Evolutionary conservation across 2,329 filamentous ascomycete genomes (phyloP).

Genomic region (Aspergillus nomiae): DNA sequence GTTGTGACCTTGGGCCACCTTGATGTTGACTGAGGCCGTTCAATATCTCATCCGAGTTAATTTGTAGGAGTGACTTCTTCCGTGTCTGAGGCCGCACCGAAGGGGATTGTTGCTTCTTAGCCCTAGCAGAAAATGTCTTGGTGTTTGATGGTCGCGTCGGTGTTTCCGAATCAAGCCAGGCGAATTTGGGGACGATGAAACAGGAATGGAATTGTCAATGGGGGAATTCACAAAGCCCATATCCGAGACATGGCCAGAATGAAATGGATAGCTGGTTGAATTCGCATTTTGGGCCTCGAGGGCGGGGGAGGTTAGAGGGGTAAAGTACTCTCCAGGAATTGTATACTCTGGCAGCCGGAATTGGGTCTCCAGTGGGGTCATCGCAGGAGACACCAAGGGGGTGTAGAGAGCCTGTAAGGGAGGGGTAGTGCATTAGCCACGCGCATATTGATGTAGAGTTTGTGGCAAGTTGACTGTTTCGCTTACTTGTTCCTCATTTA

Average conservation of each 20-base stretch:
- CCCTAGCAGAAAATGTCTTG: constrained; percentile 35
- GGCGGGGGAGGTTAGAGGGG: constrained; percentile 53
- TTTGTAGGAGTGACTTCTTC: constrained; percentile 33
- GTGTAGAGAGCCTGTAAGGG: constrained; percentile 49
- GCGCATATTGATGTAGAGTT: constrained; percentile 3
- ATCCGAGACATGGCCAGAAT: constrained; percentile 38
- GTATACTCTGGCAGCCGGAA: constrained; percentile 51
- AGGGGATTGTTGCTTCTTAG: constrained; percentile 47
- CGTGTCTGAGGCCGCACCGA: constrained; percentile 45
- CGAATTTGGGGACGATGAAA: constrained; percentile 34
- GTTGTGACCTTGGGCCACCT: constrained; percentile 23
- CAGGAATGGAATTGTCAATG: constrained; percentile 40
- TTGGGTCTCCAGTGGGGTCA: constrained; percentile 52
- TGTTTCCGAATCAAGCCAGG: constrained; percentile 41
- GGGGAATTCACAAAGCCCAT: constrained; percentile 46
- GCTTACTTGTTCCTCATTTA: constrained; percentile 47
- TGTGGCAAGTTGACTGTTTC: not conserved
- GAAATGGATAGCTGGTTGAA: constrained; percentile 38
- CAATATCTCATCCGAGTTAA: constrained; percentile 37
- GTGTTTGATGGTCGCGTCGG: constrained; percentile 39
- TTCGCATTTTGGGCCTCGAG: constrained; percentile 49
- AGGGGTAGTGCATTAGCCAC: constrained; percentile 20
- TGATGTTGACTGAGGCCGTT: constrained; percentile 41
- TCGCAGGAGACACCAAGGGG: constrained; percentile 52
- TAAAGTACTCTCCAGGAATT: constrained; percentile 52